A percentile compares a stretch with the other conserved stretches of the same genome.
Evolutionary conservation across 2,329 filamentous ascomycete genomes (phyloP).

Genomic region (Hirsutella rhossiliensis): DNA sequence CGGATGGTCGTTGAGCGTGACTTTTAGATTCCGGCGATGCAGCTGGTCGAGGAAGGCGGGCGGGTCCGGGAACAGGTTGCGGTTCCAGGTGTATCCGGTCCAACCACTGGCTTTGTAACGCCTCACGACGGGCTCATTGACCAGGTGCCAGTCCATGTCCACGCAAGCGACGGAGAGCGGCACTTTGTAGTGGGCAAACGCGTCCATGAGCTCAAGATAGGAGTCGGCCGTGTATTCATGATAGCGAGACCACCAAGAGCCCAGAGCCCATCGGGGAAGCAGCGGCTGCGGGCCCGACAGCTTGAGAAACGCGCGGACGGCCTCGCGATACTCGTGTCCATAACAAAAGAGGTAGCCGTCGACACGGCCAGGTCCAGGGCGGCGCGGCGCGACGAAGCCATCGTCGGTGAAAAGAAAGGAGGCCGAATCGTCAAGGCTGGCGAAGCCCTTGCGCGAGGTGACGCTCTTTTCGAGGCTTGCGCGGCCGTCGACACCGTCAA

Average conservation of each 20-base stretch:
- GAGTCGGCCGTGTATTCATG: constrained; percentile 37
- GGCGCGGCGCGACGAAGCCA: constrained; percentile 37
- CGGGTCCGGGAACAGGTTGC: constrained; percentile 40
- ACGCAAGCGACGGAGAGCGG: constrained; percentile 48
- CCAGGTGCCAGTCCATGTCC: constrained; percentile 57
- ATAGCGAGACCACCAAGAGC: constrained; percentile 38
- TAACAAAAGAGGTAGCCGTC: constrained; percentile 51
- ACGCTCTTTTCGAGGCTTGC: constrained; percentile 37
- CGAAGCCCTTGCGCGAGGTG: constrained; percentile 35
- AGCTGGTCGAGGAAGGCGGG: constrained; percentile 35
- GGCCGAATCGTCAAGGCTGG: constrained; percentile 39
- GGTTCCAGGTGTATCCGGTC: constrained; percentile 8
- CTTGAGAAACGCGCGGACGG: constrained; percentile 40
- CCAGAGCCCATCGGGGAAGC: constrained; percentile 44
- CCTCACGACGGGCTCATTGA: constrained; percentile 30
- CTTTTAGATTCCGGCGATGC: constrained; percentile 37
- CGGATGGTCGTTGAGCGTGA: constrained; percentile 50
- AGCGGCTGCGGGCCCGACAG: constrained; percentile 43
- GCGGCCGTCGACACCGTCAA: constrained; percentile 40
- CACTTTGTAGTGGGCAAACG: constrained; percentile 35
- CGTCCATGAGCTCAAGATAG: constrained; percentile 45
- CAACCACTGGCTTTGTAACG: constrained; percentile 39
- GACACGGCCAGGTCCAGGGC: constrained; percentile 25
- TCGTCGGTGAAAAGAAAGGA: constrained; percentile 44
- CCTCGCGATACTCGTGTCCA: constrained; percentile 41